phyloP scores from a whole-genome alignment of 2,329 filamentous ascomycete species.

The Sclerotinia glacialis region DNA sequence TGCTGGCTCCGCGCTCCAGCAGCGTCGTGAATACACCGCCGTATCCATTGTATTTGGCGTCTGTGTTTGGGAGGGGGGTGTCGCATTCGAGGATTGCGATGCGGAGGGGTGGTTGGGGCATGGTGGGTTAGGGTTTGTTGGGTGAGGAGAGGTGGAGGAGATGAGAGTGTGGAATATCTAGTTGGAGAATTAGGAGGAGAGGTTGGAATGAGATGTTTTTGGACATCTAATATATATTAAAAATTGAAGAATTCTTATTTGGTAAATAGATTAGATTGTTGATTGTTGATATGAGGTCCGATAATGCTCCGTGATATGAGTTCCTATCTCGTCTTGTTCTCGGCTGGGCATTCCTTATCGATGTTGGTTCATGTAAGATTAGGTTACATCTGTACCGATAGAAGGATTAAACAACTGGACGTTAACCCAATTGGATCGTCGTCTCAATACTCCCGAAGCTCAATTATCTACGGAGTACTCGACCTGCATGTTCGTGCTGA shows the following conservation, averaged over 20 bases:
- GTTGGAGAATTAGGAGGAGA: not conserved
- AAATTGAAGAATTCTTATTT: constrained; percentile 1
- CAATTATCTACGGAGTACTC: too few species aligned
- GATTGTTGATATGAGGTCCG: not conserved
- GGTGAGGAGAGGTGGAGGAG: not conserved
- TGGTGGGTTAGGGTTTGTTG: constrained; percentile 19
- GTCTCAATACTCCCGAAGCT: too few species aligned
- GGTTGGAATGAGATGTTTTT: constrained; percentile 3
- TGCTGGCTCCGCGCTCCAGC: constrained; percentile 52
- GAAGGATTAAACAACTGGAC: too few species aligned
- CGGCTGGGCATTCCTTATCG: constrained; percentile 2
- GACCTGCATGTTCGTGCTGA: too few species aligned
- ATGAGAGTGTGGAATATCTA: not conserved
- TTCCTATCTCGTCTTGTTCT: not conserved
- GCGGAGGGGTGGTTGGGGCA: constrained; percentile 37
- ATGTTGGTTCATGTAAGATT: not conserved
- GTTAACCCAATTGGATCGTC: not conserved
- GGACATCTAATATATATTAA: not conserved
- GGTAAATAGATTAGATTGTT: not conserved
- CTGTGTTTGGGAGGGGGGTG: constrained; percentile 63
- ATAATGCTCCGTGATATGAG: not conserved
- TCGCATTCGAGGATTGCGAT: constrained; percentile 88
- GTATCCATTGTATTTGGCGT: constrained; percentile 68
- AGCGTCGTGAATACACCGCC: constrained; percentile 65
- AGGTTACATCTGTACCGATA: too few species aligned